Conservation (phyloP, 2,329 filamentous ascomycete genomes). For the Fusarium ramigenum region DNA sequence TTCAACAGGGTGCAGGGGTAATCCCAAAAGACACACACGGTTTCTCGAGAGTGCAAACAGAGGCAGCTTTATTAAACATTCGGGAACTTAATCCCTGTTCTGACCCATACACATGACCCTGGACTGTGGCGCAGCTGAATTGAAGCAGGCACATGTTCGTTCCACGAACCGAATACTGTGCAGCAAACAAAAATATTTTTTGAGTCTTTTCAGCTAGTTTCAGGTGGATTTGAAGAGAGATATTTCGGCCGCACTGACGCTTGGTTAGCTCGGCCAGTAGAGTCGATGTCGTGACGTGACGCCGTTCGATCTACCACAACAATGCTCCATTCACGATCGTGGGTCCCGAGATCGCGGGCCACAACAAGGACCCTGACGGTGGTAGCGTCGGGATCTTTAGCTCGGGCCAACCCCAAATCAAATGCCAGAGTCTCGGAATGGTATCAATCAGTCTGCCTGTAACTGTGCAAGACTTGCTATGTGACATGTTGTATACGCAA, state of each 20-base stretch:
- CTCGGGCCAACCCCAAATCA: not conserved
- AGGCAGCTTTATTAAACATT: not conserved
- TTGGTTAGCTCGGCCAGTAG: constrained; percentile 1
- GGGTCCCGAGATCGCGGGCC: constrained; percentile 36
- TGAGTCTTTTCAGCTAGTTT: not conserved
- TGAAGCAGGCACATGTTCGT: not conserved
- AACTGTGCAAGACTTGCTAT: not conserved
- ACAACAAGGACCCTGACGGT: constrained; percentile 37
- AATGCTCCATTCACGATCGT: constrained; percentile 34
- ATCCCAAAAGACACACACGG: not conserved
- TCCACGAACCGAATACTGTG: not conserved
- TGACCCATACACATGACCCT: constrained; percentile 7
- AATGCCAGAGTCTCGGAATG: not conserved
- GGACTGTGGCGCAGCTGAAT: constrained; percentile 2
- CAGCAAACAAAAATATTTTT: not conserved
- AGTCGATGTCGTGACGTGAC: constrained; percentile 2
- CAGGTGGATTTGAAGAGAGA: not conserved
- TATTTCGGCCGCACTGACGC: not conserved
- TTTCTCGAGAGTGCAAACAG: constrained; percentile 3
- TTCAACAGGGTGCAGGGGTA: not conserved
- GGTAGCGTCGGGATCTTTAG: constrained; percentile 36
- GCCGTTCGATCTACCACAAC: constrained; percentile 25
- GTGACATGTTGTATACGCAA: constrained; percentile 5
- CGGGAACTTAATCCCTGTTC: constrained; percentile 21
- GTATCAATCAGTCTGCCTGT: not conserved